Percentiles rank a stretch among this genome's conserved stretches.
Evolutionary conservation across 129 eudicot species (phyloP).

Genomic region (Helianthus annuus): DNA sequence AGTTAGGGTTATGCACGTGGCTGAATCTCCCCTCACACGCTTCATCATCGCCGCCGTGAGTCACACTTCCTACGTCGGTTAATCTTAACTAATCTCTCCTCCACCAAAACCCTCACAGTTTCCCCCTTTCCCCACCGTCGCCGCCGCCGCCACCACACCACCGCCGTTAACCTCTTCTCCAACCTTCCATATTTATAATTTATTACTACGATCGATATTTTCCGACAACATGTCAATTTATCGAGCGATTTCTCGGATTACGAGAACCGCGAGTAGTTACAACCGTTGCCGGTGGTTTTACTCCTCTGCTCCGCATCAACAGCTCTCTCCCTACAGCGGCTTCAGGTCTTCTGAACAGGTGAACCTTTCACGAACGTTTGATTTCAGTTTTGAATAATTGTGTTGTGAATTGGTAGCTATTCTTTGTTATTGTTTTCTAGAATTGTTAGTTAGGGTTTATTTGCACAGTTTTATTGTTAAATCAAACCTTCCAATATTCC

Average conservation of each 20-base stretch:
- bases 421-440: background rate
- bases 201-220: background rate
- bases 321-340: constrained; percentile 32
- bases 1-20: constrained; percentile 38
- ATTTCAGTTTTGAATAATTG: background rate
- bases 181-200: background rate
- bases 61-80: constrained; percentile 24
- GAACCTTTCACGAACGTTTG: constrained; percentile 10
- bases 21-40: constrained; percentile 20
- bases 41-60: constrained; percentile 37
- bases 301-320: constrained; percentile 31
- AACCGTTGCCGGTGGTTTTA: constrained; percentile 49
- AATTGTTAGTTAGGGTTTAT: background rate
- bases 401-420: background rate
- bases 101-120: background rate
- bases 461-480: constrained; percentile 6
- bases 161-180: constrained; percentile 6
- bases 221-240: constrained; percentile 35
- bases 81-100: constrained; percentile 1
- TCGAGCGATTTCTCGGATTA: constrained; percentile 48
- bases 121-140: background rate
- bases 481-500: constrained; percentile 1
- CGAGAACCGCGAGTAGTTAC: constrained; percentile 39
- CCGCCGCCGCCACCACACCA: constrained; percentile 35
- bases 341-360: constrained; percentile 48